phyloP scores from a whole-genome alignment of 2,329 filamentous ascomycete genomes.

The Westerdykella aurantiaca region DNA sequence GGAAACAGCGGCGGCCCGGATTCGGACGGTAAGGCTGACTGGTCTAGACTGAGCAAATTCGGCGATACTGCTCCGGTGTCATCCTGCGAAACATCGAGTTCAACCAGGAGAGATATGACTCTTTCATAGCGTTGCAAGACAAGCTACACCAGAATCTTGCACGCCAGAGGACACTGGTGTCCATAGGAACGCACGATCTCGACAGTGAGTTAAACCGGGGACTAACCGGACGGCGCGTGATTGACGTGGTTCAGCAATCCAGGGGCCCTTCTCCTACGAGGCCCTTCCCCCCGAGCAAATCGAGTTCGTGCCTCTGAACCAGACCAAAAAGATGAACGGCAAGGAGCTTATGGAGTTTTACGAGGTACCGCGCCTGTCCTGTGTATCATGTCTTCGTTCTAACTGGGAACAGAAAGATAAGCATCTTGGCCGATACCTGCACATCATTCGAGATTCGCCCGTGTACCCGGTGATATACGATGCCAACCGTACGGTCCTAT shows the following conservation, averaged over 20 bases:
- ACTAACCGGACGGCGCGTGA: too few relatives aligned
- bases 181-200: slow-evolving; percentile 94
- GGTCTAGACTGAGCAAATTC: slow-evolving; percentile 64
- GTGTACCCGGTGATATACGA: slow-evolving; percentile 97
- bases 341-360: slow-evolving; percentile 92
- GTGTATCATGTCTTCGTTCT: slow-evolving; percentile 3
- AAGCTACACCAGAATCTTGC: slow-evolving; percentile 97
- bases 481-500: slow-evolving; percentile 78
- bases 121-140: slow-evolving; percentile 96
- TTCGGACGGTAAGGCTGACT: slow-evolving; percentile 8
- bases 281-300: slow-evolving; percentile 88
- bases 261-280: slow-evolving; percentile 96
- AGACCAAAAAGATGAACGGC: slow-evolving; percentile 79
- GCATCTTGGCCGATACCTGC: slow-evolving; percentile 81
- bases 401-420: slow-evolving; percentile 64
- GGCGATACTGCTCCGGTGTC: slow-evolving; percentile 83
- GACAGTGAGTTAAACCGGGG: slow-evolving; percentile 50
- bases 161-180: slow-evolving; percentile 85
- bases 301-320: slow-evolving; percentile 84
- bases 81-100: slow-evolving; percentile 89
- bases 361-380: slow-evolving; percentile 45
- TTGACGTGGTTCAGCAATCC: slow-evolving; percentile 47
- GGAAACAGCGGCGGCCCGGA: not conserved
- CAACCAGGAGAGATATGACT: slow-evolving; percentile 85
- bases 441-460: slow-evolving; percentile 89